Evolutionary conservation across 2,329 filamentous ascomycete genomes (phyloP).

Genomic region (Epichloe baconii): DNA sequence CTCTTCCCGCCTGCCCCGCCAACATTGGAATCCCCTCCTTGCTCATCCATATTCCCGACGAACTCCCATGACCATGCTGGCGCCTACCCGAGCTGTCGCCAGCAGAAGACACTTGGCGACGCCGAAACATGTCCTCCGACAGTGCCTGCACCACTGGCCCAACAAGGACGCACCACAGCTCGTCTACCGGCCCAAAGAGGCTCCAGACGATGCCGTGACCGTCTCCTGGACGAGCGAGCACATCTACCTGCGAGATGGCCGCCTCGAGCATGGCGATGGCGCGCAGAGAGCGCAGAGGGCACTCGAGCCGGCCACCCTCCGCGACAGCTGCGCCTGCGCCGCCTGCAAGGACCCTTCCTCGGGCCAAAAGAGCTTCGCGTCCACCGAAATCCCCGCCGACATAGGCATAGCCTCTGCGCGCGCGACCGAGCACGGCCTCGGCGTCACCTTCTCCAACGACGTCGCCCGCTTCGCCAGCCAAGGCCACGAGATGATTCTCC

Average conservation of each 20-base stretch:
- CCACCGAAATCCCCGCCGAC: conserved; percentile 24
- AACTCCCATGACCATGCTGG: not conserved
- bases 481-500: conserved; percentile 19
- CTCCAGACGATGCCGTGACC: conserved; percentile 8
- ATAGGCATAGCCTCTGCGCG: conserved; percentile 20
- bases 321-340: conserved; percentile 41
- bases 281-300: conserved; percentile 11
- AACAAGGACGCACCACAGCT: conserved; percentile 7
- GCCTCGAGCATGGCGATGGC: conserved; percentile 3
- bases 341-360: conserved; percentile 43
- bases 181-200: conserved; percentile 1
- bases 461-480: conserved; percentile 17
- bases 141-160: conserved; percentile 2
- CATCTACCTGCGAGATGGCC: conserved; percentile 17
- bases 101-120: not conserved
- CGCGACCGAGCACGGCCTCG: conserved; percentile 27
- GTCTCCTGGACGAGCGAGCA: conserved; percentile 16
- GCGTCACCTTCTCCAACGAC: conserved; percentile 46
- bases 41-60: not conserved
- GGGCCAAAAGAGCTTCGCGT: conserved; percentile 42
- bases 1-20: too few species aligned
- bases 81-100: not conserved
- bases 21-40: too few species aligned
- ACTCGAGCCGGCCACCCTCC: conserved; percentile 24
- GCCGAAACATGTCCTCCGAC: not conserved